Evolutionary conservation across 1,284 basidiomycete species (phyloP).

Genomic region (Ustilago curta): DNA sequence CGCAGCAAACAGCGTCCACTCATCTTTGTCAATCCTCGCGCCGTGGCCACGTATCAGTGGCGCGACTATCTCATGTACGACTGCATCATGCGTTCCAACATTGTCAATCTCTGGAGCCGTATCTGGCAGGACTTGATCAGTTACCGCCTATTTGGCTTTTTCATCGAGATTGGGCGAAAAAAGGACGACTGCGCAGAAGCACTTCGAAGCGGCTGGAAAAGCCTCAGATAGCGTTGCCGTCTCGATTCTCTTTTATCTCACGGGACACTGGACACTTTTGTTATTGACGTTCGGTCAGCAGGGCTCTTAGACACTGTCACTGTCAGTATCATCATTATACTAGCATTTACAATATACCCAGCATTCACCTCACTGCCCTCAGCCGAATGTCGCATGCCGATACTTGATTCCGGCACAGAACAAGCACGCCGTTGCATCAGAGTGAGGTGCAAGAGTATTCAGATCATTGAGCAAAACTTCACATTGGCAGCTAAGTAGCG

Average conservation of each 20-base stretch:
- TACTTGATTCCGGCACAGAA: too few relatives aligned
- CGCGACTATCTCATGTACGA: conserved; percentile 50
- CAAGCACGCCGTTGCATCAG: too few relatives aligned
- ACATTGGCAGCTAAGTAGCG: too few relatives aligned
- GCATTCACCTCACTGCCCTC: neutral
- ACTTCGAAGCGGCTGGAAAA: conserved; percentile 32
- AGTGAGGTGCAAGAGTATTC: too few relatives aligned
- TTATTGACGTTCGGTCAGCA: neutral
- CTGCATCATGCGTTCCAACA: conserved; percentile 49
- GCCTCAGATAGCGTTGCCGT: neutral
- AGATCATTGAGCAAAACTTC: too few relatives aligned
- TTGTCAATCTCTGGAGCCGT: conserved; percentile 52
- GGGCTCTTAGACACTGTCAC: neutral
- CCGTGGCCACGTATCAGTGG: conserved; percentile 48
- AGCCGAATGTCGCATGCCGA: neutral
- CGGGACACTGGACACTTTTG: too few relatives aligned
- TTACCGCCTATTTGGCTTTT: conserved; percentile 46
- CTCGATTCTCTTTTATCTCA: neutral
- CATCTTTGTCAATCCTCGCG: conserved; percentile 72
- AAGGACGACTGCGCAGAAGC: conserved; percentile 32
- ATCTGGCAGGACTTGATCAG: conserved; percentile 58
- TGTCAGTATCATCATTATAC: too few relatives aligned
- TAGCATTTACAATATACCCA: conserved; percentile 6
- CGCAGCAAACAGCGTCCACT: conserved; percentile 63
- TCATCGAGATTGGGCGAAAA: conserved; percentile 46